phyloP scores from a whole-genome alignment of 345 rosid genomes.

The Eucalyptus erythrocorys region DNA sequence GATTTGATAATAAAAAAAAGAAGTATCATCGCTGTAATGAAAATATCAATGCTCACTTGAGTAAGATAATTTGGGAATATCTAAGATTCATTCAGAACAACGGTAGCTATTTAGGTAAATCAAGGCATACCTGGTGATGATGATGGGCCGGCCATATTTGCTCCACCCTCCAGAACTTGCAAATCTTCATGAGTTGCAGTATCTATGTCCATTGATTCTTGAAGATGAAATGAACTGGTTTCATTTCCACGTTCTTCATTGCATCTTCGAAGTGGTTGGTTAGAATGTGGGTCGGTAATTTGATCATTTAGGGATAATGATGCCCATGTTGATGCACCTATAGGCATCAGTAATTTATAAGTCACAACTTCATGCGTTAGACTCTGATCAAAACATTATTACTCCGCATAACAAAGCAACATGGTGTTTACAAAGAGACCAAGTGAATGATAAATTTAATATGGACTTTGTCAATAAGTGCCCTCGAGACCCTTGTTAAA shows the following conservation, averaged over 20 bases:
- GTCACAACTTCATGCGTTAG: not conserved
- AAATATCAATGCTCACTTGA: not conserved
- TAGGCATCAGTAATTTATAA: not conserved
- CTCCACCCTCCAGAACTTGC: not conserved
- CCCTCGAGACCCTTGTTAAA: not conserved
- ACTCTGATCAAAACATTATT: not conserved
- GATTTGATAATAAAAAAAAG: not conserved
- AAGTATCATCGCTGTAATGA: not conserved
- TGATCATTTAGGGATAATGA: not conserved
- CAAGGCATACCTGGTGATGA: not conserved
- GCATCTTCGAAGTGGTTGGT: not conserved
- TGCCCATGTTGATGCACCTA: not conserved
- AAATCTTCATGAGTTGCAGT: not conserved
- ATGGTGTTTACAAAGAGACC: not conserved
- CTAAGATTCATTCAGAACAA: not conserved
- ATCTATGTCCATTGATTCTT: not conserved
- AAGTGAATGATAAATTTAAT: not conserved
- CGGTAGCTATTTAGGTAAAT: not conserved
- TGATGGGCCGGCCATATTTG: not conserved
- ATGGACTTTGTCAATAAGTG: not conserved
- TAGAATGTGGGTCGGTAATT: not conserved
- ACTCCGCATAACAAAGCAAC: not conserved
- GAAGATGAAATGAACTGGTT: not conserved
- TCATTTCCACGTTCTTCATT: not conserved
- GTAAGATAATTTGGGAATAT: not conserved